Percentiles rank a stretch among this genome's conserved stretches.
These are phyloP conservation scores for Maudiozyma saulgeensis DNA, from an alignment of 805 yeast species.

Conservation along the genomic window DNA sequence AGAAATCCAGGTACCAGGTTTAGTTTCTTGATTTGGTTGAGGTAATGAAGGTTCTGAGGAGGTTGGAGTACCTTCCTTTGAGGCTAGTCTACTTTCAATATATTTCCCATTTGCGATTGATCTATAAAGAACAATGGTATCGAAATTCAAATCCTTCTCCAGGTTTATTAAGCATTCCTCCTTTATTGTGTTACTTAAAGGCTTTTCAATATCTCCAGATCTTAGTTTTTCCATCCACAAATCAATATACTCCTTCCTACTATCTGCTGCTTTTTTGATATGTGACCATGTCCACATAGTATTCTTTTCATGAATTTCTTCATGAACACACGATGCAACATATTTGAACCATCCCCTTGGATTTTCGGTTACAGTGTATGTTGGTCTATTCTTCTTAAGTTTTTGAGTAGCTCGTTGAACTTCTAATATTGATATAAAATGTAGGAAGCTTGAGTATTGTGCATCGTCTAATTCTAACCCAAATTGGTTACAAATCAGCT, in stretches of 20 bases:
- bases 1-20: conserved; percentile 51
- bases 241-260: conserved; percentile 54
- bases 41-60: conserved; percentile 6
- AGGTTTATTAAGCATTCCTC: conserved; percentile 38
- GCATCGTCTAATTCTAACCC: conserved; percentile 76
- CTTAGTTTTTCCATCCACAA: conserved; percentile 58
- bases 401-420: conserved; percentile 72
- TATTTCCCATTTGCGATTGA: conserved; percentile 63
- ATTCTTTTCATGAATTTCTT: conserved; percentile 74
- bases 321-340: conserved; percentile 63
- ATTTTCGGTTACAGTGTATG: conserved; percentile 38
- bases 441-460: conserved; percentile 74
- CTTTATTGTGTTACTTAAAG: conserved; percentile 30
- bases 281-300: conserved; percentile 85
- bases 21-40: conserved; percentile 5
- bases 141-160: conserved; percentile 55
- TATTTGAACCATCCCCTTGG: conserved; percentile 78
- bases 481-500: conserved; percentile 77
- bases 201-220: conserved; percentile 24
- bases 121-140: conserved; percentile 79
- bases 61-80: conserved; percentile 9
- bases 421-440: conserved; percentile 74
- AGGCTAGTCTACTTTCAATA: conserved; percentile 41
- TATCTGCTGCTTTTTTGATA: conserved; percentile 60
- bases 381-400: conserved; percentile 64